Conservation (phyloP, 768 basidiomycete genomes). For the Rhodotorula sphaerocarpa region DNA sequence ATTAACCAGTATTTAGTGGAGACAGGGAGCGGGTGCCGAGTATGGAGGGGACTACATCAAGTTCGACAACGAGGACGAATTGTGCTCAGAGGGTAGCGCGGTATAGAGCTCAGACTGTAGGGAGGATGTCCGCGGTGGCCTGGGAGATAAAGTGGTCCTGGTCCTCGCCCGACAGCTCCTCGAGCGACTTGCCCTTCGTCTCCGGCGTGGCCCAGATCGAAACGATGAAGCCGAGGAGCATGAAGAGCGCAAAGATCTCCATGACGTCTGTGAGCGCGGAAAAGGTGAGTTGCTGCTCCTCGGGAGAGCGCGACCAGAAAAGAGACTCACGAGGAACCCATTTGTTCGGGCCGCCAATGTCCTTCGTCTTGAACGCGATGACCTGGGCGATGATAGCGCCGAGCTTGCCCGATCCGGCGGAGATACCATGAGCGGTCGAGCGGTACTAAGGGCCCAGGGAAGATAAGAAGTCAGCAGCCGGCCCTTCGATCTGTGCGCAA, state of each 20-base stretch:
- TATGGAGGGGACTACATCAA: too few species aligned
- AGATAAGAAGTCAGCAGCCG: too few species aligned
- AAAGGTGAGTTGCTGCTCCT: too few species aligned
- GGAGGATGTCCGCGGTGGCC: too few species aligned
- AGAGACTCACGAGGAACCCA: constrained; percentile 1
- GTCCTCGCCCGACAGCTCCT: constrained; percentile 40
- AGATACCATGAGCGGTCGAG: constrained; percentile 70
- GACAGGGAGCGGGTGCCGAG: too few species aligned
- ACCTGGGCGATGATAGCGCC: constrained; percentile 56
- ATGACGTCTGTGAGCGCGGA: constrained; percentile 43
- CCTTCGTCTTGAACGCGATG: constrained; percentile 46
- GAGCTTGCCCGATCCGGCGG: constrained; percentile 61
- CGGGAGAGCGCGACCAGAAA: too few species aligned
- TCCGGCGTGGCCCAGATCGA: constrained; percentile 74
- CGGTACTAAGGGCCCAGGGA: constrained; percentile 48
- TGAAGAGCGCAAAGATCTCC: constrained; percentile 74
- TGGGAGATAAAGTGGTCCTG: constrained; percentile 37
- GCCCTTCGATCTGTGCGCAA: too few species aligned
- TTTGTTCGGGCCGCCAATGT: constrained; percentile 57
- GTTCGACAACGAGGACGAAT: too few species aligned
- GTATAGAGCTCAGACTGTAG: too few species aligned
- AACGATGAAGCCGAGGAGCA: constrained; percentile 66
- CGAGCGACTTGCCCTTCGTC: constrained; percentile 50
- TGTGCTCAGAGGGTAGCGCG: too few species aligned
- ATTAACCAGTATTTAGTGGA: too few species aligned